Percentiles rank a stretch among this genome's conserved stretches.
Evolutionary conservation across 2,329 filamentous ascomycete species (phyloP).

Genomic region (Botryotinia globosa): DNA sequence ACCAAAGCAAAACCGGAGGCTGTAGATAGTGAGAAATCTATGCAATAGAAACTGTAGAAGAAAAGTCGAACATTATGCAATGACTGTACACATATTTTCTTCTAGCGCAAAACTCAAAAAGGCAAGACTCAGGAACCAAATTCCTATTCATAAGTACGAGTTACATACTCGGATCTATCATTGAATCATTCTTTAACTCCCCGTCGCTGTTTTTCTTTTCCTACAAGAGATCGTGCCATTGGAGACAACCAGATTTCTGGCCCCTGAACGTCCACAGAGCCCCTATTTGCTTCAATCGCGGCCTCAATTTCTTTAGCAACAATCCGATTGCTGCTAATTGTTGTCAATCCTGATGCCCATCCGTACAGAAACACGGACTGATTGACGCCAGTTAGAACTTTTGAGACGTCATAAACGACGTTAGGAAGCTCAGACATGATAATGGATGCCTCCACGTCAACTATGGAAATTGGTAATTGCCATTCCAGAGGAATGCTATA

Average conservation of each 20-base stretch:
- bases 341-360: slow-evolving; percentile 58
- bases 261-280: slow-evolving; percentile 47
- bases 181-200: slow-evolving; percentile 13
- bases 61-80: neutral
- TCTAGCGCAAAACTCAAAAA: neutral
- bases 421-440: slow-evolving; percentile 44
- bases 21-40: too few relatives aligned
- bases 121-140: neutral
- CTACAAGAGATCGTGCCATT: slow-evolving; percentile 63
- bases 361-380: slow-evolving; percentile 66
- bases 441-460: slow-evolving; percentile 45
- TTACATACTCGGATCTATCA: neutral
- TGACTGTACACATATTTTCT: neutral
- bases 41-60: neutral
- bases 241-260: slow-evolving; percentile 64
- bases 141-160: neutral
- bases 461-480: slow-evolving; percentile 55
- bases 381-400: slow-evolving; percentile 58
- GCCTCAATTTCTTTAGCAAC: slow-evolving; percentile 61
- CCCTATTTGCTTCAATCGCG: slow-evolving; percentile 52
- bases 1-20: too few relatives aligned
- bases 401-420: slow-evolving; percentile 44
- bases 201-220: slow-evolving; percentile 53
- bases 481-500: slow-evolving; percentile 53
- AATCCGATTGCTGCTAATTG: slow-evolving; percentile 63